A percentile compares a stretch with the other conserved stretches of the same genome.
These are phyloP conservation scores for Yarrowia sp. DNA, from an alignment of 805 yeast genomes.

Conservation along the genomic window DNA sequence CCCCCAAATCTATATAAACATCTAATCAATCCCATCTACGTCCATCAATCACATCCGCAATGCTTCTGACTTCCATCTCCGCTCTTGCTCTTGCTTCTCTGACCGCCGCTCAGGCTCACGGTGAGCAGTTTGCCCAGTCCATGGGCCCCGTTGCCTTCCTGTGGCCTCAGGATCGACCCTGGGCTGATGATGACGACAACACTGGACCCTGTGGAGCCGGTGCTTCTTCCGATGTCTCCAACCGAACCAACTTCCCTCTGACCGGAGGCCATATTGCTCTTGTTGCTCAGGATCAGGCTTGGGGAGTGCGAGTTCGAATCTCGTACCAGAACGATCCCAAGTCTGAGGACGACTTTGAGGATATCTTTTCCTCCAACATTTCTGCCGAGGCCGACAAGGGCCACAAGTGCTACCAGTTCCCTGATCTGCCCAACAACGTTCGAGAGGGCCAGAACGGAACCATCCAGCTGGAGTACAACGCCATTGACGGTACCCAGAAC, in stretches of 20 bases:
- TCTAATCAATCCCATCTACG: conserved; percentile 1
- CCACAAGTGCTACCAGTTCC: conserved; percentile 48
- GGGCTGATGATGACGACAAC: conserved; percentile 48
- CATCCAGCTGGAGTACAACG: conserved; percentile 46
- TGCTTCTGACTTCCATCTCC: conserved; percentile 26
- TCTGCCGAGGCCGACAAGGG: conserved; percentile 44
- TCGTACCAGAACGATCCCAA: conserved; percentile 45
- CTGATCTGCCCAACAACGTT: conserved; percentile 44
- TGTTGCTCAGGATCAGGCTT: conserved; percentile 45
- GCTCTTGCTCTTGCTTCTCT: conserved; percentile 24
- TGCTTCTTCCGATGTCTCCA: conserved; percentile 34
- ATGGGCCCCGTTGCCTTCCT: conserved; percentile 46
- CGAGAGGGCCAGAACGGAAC: conserved; percentile 46
- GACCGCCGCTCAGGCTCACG: conserved; percentile 37
- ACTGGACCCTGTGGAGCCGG: conserved; percentile 50
- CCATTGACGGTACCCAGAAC: conserved; percentile 43
- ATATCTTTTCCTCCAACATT: conserved; percentile 41
- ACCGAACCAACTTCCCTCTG: conserved; percentile 48
- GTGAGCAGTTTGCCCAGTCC: conserved; percentile 41
- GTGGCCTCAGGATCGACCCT: conserved; percentile 47
- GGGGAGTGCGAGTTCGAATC: conserved; percentile 44
- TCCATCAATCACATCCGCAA: background rate
- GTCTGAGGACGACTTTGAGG: conserved; percentile 42
- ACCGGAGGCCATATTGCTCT: conserved; percentile 50
- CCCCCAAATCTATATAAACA: background rate